These are phyloP conservation scores for Salinomyces thailandicus DNA, from an alignment of 2,329 filamentous ascomycete species.

Conservation along the genomic window DNA sequence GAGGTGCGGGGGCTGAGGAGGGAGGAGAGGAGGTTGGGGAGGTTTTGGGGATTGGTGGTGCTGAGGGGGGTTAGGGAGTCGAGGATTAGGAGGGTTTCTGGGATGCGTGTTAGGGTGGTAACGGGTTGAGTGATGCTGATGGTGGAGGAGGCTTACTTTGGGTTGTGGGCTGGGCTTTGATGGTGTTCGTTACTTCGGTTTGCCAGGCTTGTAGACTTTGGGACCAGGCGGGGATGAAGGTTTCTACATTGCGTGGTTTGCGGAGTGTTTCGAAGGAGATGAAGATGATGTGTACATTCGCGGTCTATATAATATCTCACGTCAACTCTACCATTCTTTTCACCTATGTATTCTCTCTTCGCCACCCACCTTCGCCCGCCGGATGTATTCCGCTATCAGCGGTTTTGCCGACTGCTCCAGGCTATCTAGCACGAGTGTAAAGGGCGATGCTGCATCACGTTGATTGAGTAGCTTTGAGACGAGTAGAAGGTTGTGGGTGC, in stretches of 20 bases:
- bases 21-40: constrained; percentile 60
- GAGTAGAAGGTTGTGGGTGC: constrained; percentile 74
- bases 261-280: constrained; percentile 67
- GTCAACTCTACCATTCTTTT: neutral
- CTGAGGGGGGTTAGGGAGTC: constrained; percentile 66
- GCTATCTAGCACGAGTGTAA: constrained; percentile 76
- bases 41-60: constrained; percentile 44
- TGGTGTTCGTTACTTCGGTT: constrained; percentile 17
- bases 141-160: constrained; percentile 10
- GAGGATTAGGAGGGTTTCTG: constrained; percentile 65
- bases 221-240: constrained; percentile 45
- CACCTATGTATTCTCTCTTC: neutral
- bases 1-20: constrained; percentile 57
- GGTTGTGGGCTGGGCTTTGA: constrained; percentile 13
- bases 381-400: constrained; percentile 62
- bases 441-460: constrained; percentile 69
- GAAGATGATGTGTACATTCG: constrained; percentile 61
- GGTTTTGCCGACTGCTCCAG: constrained; percentile 69
- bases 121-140: too few relatives aligned
- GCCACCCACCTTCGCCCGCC: constrained; percentile 55
- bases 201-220: constrained; percentile 21
- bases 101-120: too few relatives aligned
- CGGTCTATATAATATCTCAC: constrained; percentile 33
- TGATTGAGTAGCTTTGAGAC: constrained; percentile 73
- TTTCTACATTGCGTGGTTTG: constrained; percentile 53